These are phyloP conservation scores for Cryphonectria carpinicola DNA, from an alignment of 2,329 filamentous ascomycete species.

Conservation along the genomic window DNA sequence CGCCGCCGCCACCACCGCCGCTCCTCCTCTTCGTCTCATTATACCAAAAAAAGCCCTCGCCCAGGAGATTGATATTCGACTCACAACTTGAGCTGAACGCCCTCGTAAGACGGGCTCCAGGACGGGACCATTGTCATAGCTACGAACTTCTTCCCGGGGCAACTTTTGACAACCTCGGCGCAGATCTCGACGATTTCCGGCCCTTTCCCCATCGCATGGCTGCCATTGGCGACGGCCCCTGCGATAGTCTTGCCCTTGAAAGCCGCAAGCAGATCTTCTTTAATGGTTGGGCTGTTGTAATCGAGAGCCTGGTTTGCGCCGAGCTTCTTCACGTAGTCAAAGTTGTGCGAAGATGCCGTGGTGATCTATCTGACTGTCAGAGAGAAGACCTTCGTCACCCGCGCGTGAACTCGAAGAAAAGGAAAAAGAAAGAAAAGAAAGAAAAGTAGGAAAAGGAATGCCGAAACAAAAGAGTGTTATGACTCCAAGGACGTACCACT, in stretches of 20 bases:
- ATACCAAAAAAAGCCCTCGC: no score
- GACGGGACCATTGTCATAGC: constrained; percentile 35
- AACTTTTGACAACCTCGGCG: constrained; percentile 29
- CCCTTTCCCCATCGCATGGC: constrained; percentile 30
- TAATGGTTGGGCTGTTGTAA: constrained; percentile 33
- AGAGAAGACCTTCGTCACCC: not conserved
- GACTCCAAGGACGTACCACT: constrained; percentile 34
- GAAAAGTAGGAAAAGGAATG: not conserved
- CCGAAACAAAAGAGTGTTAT: not conserved
- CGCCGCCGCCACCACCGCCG: no score
- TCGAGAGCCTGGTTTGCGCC: constrained; percentile 31
- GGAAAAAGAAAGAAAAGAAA: not conserved
- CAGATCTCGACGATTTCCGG: constrained; percentile 34
- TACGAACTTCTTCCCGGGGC: constrained; percentile 34
- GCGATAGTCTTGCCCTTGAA: constrained; percentile 37
- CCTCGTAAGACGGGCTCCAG: constrained; percentile 34
- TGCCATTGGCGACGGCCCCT: constrained; percentile 39
- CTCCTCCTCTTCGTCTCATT: no score
- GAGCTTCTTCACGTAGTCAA: constrained; percentile 35
- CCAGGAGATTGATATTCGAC: not conserved
- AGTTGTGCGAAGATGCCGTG: constrained; percentile 45
- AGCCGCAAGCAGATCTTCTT: constrained; percentile 35
- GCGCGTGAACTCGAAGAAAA: no score
- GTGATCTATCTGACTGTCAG: constrained; percentile 32
- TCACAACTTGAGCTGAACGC: constrained; percentile 34